phyloP scores from a whole-genome alignment of 768 basidiomycete genomes.

The Leccinum arenicola region DNA sequence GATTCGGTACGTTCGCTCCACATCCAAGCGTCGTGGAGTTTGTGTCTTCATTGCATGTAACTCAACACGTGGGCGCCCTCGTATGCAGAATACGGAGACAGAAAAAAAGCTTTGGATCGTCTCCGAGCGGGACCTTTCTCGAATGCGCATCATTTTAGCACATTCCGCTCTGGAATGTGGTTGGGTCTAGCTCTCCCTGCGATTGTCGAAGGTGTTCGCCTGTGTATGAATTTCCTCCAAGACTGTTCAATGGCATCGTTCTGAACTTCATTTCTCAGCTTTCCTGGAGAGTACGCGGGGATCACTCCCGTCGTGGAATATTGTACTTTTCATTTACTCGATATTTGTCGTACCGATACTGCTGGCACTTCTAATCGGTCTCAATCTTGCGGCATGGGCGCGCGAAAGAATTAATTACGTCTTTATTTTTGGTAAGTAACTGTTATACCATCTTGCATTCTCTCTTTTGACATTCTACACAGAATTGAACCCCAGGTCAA shows the following conservation, averaged over 20 bases:
- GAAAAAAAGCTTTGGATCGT: constrained; percentile 69
- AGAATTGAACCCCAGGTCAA: constrained; percentile 72
- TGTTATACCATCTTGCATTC: not conserved
- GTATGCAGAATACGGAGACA: constrained; percentile 58
- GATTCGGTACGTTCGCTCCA: constrained; percentile 60
- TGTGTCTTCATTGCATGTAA: not conserved
- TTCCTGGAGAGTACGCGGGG: constrained; percentile 49
- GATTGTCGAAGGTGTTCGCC: constrained; percentile 60
- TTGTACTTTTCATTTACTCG: constrained; percentile 75
- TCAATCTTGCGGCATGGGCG: constrained; percentile 80
- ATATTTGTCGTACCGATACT: constrained; percentile 70
- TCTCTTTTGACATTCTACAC: not conserved
- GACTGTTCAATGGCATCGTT: not conserved
- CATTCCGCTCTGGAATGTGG: constrained; percentile 70
- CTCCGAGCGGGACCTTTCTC: constrained; percentile 53
- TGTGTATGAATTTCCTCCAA: constrained; percentile 31
- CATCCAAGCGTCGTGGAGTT: not conserved
- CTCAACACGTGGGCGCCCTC: not conserved
- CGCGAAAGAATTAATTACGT: constrained; percentile 83
- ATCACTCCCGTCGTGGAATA: constrained; percentile 65
- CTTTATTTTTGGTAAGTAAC: constrained; percentile 74
- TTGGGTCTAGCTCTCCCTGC: constrained; percentile 74
- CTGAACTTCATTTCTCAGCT: constrained; percentile 36
- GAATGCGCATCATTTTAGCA: constrained; percentile 70
- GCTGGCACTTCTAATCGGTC: constrained; percentile 72